A percentile compares a stretch with the other conserved stretches of the same genome.
These are phyloP conservation scores for Raffaelea albimanens DNA, from an alignment of 2,329 filamentous ascomycete genomes.

Conservation along the genomic window DNA sequence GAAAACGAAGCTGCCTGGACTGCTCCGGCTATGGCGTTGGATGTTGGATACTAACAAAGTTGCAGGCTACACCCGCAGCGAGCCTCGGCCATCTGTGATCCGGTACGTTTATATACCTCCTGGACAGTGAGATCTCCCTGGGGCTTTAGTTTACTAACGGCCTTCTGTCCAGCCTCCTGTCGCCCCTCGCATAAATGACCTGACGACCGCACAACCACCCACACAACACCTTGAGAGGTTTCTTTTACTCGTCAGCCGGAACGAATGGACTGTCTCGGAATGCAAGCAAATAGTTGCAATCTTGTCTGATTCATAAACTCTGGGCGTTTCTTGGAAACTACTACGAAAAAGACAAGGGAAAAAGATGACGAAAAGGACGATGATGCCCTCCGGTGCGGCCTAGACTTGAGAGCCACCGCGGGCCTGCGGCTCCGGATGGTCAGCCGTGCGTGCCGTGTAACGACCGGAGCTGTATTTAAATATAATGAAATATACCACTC, in stretches of 20 bases:
- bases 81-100: conserved; percentile 70
- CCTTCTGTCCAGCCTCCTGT: conserved; percentile 40
- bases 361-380: too few relatives aligned
- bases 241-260: too few relatives aligned
- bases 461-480: conserved; percentile 7
- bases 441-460: not conserved
- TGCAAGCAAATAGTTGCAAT: too few relatives aligned
- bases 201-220: not conserved
- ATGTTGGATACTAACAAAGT: conserved; percentile 6
- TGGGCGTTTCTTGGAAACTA: not conserved
- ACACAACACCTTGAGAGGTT: not conserved
- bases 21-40: too few relatives aligned
- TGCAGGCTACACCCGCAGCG: conserved; percentile 87
- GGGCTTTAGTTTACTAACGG: not conserved
- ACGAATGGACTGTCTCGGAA: too few relatives aligned
- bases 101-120: conserved; percentile 29
- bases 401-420: conserved; percentile 5
- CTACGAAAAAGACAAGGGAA: not conserved
- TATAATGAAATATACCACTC: conserved; percentile 12
- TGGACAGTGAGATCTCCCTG: not conserved
- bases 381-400: not conserved
- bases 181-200: conserved; percentile 49
- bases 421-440: not conserved
- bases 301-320: not conserved
- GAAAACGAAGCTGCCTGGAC: too few relatives aligned